Conservation (phyloP, 345 rosid species). For the Laguncularia racemosa region DNA sequence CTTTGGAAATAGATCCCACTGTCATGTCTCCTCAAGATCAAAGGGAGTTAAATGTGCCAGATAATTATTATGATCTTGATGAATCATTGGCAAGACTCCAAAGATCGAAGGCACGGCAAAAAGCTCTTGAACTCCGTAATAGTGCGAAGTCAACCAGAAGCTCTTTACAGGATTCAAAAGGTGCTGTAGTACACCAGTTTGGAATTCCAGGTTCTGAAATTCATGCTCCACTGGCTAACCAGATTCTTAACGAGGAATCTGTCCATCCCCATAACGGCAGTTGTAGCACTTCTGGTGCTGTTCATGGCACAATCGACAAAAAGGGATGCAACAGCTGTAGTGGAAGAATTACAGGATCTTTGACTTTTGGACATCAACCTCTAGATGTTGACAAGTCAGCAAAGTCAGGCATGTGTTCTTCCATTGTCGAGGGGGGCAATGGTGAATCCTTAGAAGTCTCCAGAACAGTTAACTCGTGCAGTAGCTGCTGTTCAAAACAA, state of each 20-base stretch:
- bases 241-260: slow-evolving; percentile 20
- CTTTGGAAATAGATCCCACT: slow-evolving; percentile 24
- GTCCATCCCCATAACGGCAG: slow-evolving; percentile 20
- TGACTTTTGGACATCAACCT: slow-evolving; percentile 17
- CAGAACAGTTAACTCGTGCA: background rate
- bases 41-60: slow-evolving; percentile 23
- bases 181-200: slow-evolving; percentile 15
- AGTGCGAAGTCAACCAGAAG: slow-evolving; percentile 44
- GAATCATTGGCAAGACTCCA: slow-evolving; percentile 52
- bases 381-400: slow-evolving; percentile 7
- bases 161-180: slow-evolving; percentile 17
- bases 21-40: slow-evolving; percentile 36
- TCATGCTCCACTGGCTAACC: slow-evolving; percentile 31
- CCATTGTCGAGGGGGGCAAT: background rate
- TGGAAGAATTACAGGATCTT: slow-evolving; percentile 27
- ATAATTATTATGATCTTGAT: slow-evolving; percentile 22
- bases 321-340: slow-evolving; percentile 15
- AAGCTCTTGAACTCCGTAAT: slow-evolving; percentile 51
- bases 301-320: slow-evolving; percentile 7
- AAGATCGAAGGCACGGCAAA: slow-evolving; percentile 76
- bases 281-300: background rate
- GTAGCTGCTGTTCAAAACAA: too few species aligned
- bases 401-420: background rate
- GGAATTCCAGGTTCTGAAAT: slow-evolving; percentile 23
- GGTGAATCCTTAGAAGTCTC: background rate